These are phyloP conservation scores for Silene noctiflora DNA, from an alignment of 179 eudicot genomes.

Conservation along the genomic window DNA sequence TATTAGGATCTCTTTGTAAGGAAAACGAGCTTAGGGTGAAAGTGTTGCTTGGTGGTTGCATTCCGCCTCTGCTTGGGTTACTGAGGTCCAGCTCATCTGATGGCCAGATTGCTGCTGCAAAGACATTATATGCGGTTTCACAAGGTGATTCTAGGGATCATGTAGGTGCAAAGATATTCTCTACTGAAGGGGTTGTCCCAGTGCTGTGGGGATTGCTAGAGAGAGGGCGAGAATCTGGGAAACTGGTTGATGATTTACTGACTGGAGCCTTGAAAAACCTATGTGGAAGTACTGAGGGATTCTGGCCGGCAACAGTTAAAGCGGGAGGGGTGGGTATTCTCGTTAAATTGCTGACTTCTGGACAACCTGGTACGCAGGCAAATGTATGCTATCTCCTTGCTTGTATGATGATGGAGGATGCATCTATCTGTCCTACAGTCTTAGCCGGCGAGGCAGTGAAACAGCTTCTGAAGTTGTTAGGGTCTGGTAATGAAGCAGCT, in stretches of 20 bases:
- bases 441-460: conserved; percentile 76
- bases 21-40: conserved; percentile 95
- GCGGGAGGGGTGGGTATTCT: conserved; percentile 86
- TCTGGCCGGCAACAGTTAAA: conserved; percentile 80
- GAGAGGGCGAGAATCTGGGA: conserved; percentile 69
- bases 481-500: conserved; percentile 79
- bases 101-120: conserved; percentile 92
- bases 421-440: conserved; percentile 69
- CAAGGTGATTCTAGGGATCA: conserved; percentile 93
- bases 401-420: conserved; percentile 90
- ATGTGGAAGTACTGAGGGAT: conserved; percentile 82
- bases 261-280: conserved; percentile 92
- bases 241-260: conserved; percentile 67
- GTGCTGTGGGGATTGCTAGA: conserved; percentile 83
- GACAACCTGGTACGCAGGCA: conserved; percentile 75
- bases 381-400: conserved; percentile 92
- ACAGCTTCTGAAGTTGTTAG: conserved; percentile 83
- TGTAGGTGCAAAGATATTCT: conserved; percentile 92
- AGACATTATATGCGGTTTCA: conserved; percentile 91
- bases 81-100: conserved; percentile 85
- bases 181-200: conserved; percentile 99
- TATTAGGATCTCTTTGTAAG: conserved; percentile 84
- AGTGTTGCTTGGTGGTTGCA: conserved; percentile 95
- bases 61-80: conserved; percentile 92
- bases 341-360: conserved; percentile 68